Base-by-base conservation (phyloP, 2,329 filamentous ascomycete genomes). In the Polytolypa hystricis region DNA sequence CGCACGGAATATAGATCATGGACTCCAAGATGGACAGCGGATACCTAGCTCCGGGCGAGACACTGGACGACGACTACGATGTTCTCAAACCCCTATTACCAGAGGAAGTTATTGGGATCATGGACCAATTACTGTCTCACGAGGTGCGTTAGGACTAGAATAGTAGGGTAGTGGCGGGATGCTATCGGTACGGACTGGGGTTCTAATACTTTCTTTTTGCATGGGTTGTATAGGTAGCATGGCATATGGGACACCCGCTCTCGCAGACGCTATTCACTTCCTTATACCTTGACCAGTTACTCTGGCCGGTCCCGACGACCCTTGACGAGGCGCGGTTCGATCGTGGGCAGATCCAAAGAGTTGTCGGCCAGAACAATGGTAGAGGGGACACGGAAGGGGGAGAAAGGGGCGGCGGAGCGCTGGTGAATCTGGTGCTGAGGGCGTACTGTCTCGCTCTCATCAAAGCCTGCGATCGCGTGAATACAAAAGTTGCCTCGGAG, bases 1-100 rank as follows among this genome's bases (percentile, higher is more conserved):
- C n/a, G n/a, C n/a, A n/a, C n/a, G 28, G 6, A 20, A 35, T 14
- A 15, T 51, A 98, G 91, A 94, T 98, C 50, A 95, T 95, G 84
- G 91, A 98, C 54, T 79, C 84, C 1, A 98, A 96, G 62, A 98
- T 98, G 91, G 91, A 98, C 60, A 95, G 85, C 54, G 91, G 91
- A 18, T 86, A 81, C 46, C 67, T 93, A 5, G 71, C 76, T 14
- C 75, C 81, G 5, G 82, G 79, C 19, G 84, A 94, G 52, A 58
- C 40, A 44, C 73, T 89, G 21, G 84, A 93, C 41, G 81, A 89
- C 44, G 73, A 82, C 34, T 93, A 89, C 58, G 80, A 94, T 52
- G 74, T 86, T 27, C 65, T 74, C 29, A 67, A 70, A 31, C 65
- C 73, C 5, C 64, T 93, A 27, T 66, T 79, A 10, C 82, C 85